These are phyloP conservation scores for Rhizophagus sp. DNA, from an alignment of 192 early-diverging fungal genomes.

Conservation along the genomic window DNA sequence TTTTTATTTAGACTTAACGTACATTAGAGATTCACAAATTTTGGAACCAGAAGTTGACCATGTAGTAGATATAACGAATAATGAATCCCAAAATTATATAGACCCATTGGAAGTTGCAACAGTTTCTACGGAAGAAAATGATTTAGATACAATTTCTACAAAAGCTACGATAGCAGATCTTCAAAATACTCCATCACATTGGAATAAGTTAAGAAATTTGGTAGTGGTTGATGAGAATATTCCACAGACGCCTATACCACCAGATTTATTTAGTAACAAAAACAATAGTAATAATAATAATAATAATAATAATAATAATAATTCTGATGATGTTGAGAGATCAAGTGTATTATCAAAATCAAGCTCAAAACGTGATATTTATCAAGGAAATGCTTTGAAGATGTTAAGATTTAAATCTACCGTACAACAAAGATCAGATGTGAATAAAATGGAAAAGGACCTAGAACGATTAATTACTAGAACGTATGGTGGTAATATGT, in stretches of 20 bases:
- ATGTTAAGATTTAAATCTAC: slow-evolving; percentile 44
- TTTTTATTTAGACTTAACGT: background rate
- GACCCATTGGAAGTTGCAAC: background rate
- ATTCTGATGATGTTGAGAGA: background rate
- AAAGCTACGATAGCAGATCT: background rate
- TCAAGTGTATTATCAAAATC: background rate
- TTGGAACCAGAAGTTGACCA: background rate
- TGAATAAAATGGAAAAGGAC: slow-evolving; percentile 48
- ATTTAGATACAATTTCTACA: background rate
- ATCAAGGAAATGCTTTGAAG: slow-evolving; percentile 26
- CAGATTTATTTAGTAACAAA: background rate
- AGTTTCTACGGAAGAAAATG: background rate
- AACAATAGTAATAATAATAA: too few relatives aligned
- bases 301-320: background rate
- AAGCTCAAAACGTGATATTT: background rate
- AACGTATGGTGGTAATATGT: slow-evolving; percentile 31
- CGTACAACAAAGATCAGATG: slow-evolving; percentile 42
- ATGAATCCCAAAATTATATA: background rate
- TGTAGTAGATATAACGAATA: background rate
- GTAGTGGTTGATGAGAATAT: slow-evolving; percentile 15
- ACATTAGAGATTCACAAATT: background rate
- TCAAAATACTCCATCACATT: background rate
- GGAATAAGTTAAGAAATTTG: slow-evolving; percentile 14
- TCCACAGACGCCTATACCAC: background rate
- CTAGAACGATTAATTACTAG: slow-evolving; percentile 39